These are phyloP conservation scores for Cubamyces lactineus DNA, from an alignment of 768 basidiomycete genomes.

Conservation along the genomic window DNA sequence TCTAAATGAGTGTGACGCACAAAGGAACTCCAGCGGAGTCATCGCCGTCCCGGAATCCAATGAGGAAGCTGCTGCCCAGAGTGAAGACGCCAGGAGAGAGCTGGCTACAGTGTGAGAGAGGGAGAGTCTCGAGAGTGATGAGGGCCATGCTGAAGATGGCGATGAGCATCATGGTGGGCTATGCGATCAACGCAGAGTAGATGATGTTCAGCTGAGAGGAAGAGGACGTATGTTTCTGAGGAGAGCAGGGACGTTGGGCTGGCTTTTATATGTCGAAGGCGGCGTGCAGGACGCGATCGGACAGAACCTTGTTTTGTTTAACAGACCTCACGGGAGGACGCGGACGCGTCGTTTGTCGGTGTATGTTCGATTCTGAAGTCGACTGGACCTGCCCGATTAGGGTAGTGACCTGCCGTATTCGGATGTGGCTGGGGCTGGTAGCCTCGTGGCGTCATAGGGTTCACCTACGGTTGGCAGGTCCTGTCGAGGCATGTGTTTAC, in stretches of 20 bases:
- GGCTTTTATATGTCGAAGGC: not conserved
- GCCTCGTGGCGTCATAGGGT: slow-evolving; percentile 2
- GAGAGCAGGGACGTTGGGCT: not conserved
- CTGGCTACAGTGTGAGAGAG: not conserved
- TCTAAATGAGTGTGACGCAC: not conserved
- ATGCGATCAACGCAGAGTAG: not conserved
- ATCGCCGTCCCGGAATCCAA: not conserved
- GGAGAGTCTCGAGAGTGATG: not conserved
- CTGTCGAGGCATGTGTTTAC: too few species aligned
- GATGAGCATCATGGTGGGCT: not conserved
- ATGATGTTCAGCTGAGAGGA: not conserved
- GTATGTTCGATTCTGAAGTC: slow-evolving; percentile 2
- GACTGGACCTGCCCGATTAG: not conserved
- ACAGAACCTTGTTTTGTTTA: slow-evolving; percentile 13
- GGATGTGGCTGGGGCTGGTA: not conserved
- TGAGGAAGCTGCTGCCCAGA: not conserved
- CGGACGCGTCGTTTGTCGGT: slow-evolving; percentile 8
- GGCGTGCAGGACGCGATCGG: slow-evolving; percentile 5
- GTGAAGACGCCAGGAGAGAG: not conserved
- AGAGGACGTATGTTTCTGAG: not conserved
- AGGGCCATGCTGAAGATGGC: slow-evolving; percentile 1
- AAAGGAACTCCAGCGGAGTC: not conserved
- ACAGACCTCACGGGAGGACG: slow-evolving; percentile 6
- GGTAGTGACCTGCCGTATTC: not conserved
- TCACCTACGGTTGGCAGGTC: too few species aligned